Evolutionary conservation across 2,329 filamentous ascomycete genomes (phyloP).

Genomic region (Monosporascus sp.): DNA sequence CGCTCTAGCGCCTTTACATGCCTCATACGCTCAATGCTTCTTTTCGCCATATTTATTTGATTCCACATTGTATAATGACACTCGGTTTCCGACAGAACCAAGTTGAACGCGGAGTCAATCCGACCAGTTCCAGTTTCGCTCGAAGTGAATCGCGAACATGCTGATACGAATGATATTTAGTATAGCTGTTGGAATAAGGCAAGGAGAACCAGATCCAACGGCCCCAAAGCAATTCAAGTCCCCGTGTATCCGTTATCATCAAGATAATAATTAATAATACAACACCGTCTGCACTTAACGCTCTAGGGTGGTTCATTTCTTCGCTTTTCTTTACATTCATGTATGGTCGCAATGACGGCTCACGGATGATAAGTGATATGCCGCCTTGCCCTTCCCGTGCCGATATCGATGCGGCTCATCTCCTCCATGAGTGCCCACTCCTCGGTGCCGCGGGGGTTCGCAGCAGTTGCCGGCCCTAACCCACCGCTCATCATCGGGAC

Average conservation of each 20-base stretch:
- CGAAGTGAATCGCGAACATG: no score
- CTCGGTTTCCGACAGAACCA: no score
- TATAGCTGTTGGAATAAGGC: no score
- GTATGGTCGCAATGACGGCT: not conserved
- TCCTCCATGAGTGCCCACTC: slow-evolving; percentile 64
- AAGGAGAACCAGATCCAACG: no score
- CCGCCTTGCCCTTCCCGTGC: slow-evolving; percentile 52
- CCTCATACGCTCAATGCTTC: no score
- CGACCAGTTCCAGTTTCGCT: no score
- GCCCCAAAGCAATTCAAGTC: no score
- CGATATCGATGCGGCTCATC: slow-evolving; percentile 63
- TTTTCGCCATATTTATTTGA: no score
- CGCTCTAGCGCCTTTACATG: no score
- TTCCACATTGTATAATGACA: no score
- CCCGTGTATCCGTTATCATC: not conserved
- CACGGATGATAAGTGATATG: slow-evolving; percentile 20
- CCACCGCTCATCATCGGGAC: slow-evolving; percentile 50
- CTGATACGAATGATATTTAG: no score
- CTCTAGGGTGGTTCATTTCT: not conserved
- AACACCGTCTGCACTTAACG: not conserved
- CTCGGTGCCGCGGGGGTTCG: slow-evolving; percentile 32
- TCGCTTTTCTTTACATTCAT: not conserved
- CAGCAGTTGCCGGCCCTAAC: slow-evolving; percentile 17
- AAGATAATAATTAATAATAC: not conserved
- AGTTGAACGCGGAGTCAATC: no score